Base-by-base conservation (phyloP, 305 asterid species). In the Fraxinus platypoda region DNA sequence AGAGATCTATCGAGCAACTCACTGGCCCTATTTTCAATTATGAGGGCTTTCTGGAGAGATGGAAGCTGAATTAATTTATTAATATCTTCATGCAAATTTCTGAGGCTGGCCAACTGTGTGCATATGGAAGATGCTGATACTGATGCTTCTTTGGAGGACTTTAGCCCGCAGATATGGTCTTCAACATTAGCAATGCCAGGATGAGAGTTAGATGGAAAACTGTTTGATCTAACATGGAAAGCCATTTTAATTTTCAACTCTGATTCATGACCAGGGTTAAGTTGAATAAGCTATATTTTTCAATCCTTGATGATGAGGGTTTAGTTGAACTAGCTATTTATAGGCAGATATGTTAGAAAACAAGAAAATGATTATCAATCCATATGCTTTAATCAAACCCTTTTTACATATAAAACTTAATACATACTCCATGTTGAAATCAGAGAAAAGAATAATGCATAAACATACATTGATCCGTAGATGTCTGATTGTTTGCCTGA, bases 201-300 rank as follows among this genome's bases (percentile, higher is more conserved):
- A 75, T 83, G 85, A 75, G 90, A 80, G 11, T 78, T 80, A 2
- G 88, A 68, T 1, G 88, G 87, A 37, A 81, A 75, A 59, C 80
- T 75, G 34, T 81, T 71, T 78, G 88, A 52, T 74, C 82, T 26
- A 46, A 72, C 19, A 74, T 68, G 62, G 17, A 38, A 37, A 64
- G 35, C 54, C 76, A 81, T 33, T 33, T 33, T 33, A 33, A 33
- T 33, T 33, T 33, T 33, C 35, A 33, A 33, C 35, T 33, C 5
- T 33, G 35, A 33, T 33, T 81, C 11, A 37, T 37, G 41, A 37
- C 41, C 41, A 37, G 41, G 2, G 2, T 37, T 37, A 37, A 37
- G 41, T 6, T 37, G 41, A 37, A 37, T 37, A 8, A 37, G 41
- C 41, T 37, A 37, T 37, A 1, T 37, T 37, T 37, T 37, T 7